Evolutionary conservation across 768 basidiomycete genomes (phyloP), one percentile per base, ranked within the genome.

Genomic region (Lactarius akahatsu): DNA sequence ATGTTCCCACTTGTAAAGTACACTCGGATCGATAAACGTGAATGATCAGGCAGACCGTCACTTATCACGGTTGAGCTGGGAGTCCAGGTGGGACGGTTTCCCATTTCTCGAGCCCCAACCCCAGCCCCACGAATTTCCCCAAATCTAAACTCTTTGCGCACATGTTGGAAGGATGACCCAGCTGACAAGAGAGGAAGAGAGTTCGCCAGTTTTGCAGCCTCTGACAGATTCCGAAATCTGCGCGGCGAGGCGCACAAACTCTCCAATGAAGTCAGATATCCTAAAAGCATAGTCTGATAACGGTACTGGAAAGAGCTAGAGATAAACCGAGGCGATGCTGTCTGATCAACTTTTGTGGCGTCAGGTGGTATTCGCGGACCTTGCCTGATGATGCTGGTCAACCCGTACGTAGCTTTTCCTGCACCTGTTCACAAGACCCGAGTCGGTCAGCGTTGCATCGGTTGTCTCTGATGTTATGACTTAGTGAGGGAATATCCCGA

Each of bases 231-330:
- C 77, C 72, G 90, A 89, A 8, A 91, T 82, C 68, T 86, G 79
- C 23, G 76, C 78, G 1, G 90, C 94, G 69, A 89, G 90, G 38
- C 96, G 85, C 97, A 98, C 98, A 30, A 98, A 85, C 77, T 99
- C 97, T 54, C 97, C 97, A 0, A 94, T 97, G 26, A 99, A 82
- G 77, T 99, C 97, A 8, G 93, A 92, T 32, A 98, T 78, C 5
- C 97, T 97, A 3, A 98, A 85, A 16, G 98, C 80, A 73, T 97
- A 98, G 74, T 98, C 96, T 47, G 90, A 86, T 40, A 86, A 74
- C 10, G 92, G 82, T 40, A 96, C 74, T 3, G 87, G 85, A 71
- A 95, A 90, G 69, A 84, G 90, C 95, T 96, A 74, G 23, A 60
- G 65, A 57, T 69, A 66, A 15, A 26, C 61, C 15, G 61, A 13